Conservation (phyloP, 1,284 basidiomycete genomes). For the Rhodofomes roseus region DNA sequence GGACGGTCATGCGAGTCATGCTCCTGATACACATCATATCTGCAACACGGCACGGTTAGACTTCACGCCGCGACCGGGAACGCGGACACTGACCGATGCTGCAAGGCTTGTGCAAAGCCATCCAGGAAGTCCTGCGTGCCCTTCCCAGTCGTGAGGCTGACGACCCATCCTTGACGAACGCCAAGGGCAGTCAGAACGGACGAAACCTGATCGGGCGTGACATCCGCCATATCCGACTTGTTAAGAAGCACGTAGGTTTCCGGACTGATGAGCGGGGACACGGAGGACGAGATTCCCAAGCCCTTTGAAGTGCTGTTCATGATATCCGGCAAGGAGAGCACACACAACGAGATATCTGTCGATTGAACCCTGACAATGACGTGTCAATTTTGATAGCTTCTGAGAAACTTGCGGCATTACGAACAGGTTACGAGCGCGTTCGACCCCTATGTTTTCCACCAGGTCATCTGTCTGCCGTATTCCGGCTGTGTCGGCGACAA, state of each 20-base stretch:
- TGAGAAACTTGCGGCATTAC: constrained; percentile 23
- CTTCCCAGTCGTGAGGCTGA: constrained; percentile 59
- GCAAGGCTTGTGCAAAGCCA: constrained; percentile 51
- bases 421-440: constrained; percentile 64
- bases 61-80: not conserved
- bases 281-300: constrained; percentile 32
- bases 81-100: constrained; percentile 42
- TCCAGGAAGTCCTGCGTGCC: constrained; percentile 58
- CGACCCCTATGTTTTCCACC: constrained; percentile 82
- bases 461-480: constrained; percentile 67
- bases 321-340: constrained; percentile 64
- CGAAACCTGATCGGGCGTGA: constrained; percentile 7
- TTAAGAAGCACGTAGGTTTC: constrained; percentile 69
- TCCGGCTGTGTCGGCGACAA: constrained; percentile 83
- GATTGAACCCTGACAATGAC: constrained; percentile 46
- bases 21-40: constrained; percentile 35
- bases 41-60: constrained; percentile 20
- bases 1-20: constrained; percentile 39
- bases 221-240: constrained; percentile 58
- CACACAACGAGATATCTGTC: constrained; percentile 74
- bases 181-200: constrained; percentile 8
- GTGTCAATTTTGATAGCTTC: not conserved
- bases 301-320: constrained; percentile 15
- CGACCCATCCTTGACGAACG: constrained; percentile 41
- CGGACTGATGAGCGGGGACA: constrained; percentile 46